Evolutionary conservation across 225 moss, liverwort and hornwort species (phyloP).

Genomic region (Pseudoscleropodium purum): DNA sequence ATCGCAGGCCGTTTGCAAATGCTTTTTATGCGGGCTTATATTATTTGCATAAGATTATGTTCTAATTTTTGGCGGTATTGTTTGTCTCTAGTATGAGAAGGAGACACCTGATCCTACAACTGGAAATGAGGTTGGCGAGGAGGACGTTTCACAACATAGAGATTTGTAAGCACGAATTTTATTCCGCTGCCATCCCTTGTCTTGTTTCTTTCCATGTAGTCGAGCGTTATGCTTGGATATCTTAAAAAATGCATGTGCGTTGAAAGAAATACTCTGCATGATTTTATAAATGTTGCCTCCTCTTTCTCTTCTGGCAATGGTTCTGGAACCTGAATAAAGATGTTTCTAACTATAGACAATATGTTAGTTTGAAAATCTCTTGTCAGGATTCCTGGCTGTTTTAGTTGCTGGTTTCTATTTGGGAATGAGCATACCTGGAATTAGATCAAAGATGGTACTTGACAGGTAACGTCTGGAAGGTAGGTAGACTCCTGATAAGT

Average conservation of each 20-base stretch:
- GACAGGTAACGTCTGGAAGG: background rate
- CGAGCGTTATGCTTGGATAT: background rate
- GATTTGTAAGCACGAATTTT: slow-evolving; percentile 12
- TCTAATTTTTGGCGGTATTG: background rate
- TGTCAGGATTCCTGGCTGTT: background rate
- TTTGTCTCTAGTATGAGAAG: slow-evolving; percentile 19
- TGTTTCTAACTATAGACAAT: background rate
- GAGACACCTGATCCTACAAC: slow-evolving; percentile 8
- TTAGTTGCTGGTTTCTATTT: background rate
- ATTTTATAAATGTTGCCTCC: background rate
- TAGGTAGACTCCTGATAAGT: background rate
- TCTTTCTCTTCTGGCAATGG: background rate
- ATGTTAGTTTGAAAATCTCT: background rate
- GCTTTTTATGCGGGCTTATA: background rate
- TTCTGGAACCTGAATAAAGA: background rate
- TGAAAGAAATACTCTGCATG: background rate
- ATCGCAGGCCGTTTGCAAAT: background rate
- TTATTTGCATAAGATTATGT: background rate
- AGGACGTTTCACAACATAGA: slow-evolving; percentile 12
- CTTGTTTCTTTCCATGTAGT: background rate
- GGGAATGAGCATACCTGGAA: background rate
- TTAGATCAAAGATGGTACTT: background rate
- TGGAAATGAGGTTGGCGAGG: slow-evolving; percentile 11
- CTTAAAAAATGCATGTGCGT: background rate
- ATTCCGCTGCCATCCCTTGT: background rate